A percentile compares a stretch with the other conserved stretches of the same genome.
Evolutionary conservation across 768 basidiomycete species (phyloP).

Genomic region (Leccinum boreale): DNA sequence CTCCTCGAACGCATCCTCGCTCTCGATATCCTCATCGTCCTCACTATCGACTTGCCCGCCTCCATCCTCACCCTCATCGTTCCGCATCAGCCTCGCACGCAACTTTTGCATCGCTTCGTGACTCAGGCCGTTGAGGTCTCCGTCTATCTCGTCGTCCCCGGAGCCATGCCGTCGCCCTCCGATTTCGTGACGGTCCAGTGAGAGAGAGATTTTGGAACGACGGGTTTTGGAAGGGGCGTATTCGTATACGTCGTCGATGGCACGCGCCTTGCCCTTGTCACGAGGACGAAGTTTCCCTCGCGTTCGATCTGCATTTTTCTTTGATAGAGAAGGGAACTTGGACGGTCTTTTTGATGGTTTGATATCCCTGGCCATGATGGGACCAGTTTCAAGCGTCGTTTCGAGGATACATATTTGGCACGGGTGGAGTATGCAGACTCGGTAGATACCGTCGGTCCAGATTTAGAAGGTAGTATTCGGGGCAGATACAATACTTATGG

Average conservation of each 20-base stretch:
- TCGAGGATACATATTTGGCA: neutral
- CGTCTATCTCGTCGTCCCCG: conserved; percentile 38
- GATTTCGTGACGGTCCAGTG: conserved; percentile 57
- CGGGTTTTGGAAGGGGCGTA: conserved; percentile 48
- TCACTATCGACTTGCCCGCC: conserved; percentile 47
- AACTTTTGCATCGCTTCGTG: conserved; percentile 33
- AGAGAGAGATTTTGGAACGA: conserved; percentile 49
- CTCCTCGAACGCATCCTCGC: conserved; percentile 81
- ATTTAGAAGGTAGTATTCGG: conserved; percentile 26
- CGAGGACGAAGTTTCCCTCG: conserved; percentile 35
- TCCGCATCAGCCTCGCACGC: conserved; percentile 49
- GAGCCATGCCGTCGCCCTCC: conserved; percentile 27
- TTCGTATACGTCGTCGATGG: conserved; percentile 60
- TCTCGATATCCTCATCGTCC: conserved; percentile 86
- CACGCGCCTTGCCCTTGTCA: conserved; percentile 21
- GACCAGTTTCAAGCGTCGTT: neutral
- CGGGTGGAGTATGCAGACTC: conserved; percentile 9
- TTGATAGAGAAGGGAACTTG: conserved; percentile 7
- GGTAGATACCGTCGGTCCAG: conserved; percentile 8
- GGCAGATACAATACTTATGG: neutral
- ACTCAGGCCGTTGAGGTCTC: conserved; percentile 21
- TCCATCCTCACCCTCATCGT: conserved; percentile 46
- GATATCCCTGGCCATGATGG: conserved; percentile 16
- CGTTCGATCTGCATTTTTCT: conserved; percentile 48
- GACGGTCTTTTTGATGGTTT: conserved; percentile 12